A percentile compares a stretch with the other conserved stretches of the same genome.
Conservation (phyloP, 352 stramenopile species). For the Globisporangium rhizosaccharum region DNA sequence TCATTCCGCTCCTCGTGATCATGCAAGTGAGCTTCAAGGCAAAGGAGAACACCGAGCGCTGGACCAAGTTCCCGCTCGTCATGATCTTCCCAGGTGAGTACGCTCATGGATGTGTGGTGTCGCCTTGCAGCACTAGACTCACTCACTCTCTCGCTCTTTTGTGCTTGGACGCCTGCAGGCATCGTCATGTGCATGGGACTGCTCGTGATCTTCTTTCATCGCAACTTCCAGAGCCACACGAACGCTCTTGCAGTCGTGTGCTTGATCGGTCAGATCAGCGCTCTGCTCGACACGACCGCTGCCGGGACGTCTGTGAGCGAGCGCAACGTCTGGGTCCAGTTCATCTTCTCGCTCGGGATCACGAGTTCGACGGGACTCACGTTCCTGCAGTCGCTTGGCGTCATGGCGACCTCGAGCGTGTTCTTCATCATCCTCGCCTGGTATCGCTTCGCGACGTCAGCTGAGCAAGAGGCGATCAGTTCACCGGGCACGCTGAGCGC, state of each 20-base stretch:
- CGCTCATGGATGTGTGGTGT: not conserved
- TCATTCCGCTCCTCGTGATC: slow-evolving; percentile 81
- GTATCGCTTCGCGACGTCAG: slow-evolving; percentile 39
- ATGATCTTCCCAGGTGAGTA: slow-evolving; percentile 70
- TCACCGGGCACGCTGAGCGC: slow-evolving; percentile 63
- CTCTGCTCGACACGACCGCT: slow-evolving; percentile 67
- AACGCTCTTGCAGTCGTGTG: slow-evolving; percentile 54
- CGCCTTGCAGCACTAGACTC: not conserved
- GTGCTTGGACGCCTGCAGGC: slow-evolving; percentile 12
- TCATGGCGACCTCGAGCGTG: slow-evolving; percentile 50
- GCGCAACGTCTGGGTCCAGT: slow-evolving; percentile 83
- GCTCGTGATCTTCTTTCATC: slow-evolving; percentile 55
- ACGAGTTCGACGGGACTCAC: slow-evolving; percentile 74
- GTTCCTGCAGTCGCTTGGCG: slow-evolving; percentile 58
- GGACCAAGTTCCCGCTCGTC: slow-evolving; percentile 63
- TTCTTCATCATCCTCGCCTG: slow-evolving; percentile 79
- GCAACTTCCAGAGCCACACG: slow-evolving; percentile 54
- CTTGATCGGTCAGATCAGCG: slow-evolving; percentile 66
- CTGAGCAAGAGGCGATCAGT: slow-evolving; percentile 36
- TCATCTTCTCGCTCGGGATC: slow-evolving; percentile 81
- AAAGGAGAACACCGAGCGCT: slow-evolving; percentile 54
- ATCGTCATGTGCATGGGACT: slow-evolving; percentile 75
- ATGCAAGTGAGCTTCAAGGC: slow-evolving; percentile 83
- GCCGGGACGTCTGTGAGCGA: slow-evolving; percentile 71
- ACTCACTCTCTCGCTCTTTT: not conserved